Percentiles rank a stretch among this genome's conserved stretches.
phyloP scores from a whole-genome alignment of 106 monocot genomes.

The Dactylorhiza incarnata region DNA sequence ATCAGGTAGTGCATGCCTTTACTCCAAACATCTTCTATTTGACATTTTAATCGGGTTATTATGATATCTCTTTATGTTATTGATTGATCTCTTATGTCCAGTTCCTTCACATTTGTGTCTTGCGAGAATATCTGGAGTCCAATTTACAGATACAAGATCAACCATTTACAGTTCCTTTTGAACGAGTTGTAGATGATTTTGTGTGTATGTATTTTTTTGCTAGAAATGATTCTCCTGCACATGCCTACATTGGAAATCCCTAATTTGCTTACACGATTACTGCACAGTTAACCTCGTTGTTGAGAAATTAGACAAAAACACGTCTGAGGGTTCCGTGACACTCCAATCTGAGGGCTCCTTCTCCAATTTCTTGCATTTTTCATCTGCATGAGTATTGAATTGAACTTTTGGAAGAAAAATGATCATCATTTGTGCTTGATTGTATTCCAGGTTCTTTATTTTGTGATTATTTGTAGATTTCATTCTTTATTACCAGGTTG shows the following conservation, averaged over 20 bases:
- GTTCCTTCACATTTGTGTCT: constrained; percentile 88
- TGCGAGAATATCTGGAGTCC: constrained; percentile 85
- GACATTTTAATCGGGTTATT: not conserved
- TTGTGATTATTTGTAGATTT: too few relatives aligned
- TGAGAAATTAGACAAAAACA: too few relatives aligned
- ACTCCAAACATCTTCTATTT: not conserved
- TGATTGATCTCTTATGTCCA: constrained; percentile 19
- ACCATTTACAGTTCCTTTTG: constrained; percentile 65
- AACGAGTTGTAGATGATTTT: constrained; percentile 88
- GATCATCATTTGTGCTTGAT: too few relatives aligned
- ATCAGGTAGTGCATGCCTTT: constrained; percentile 45
- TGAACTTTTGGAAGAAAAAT: too few relatives aligned
- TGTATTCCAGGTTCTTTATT: too few relatives aligned
- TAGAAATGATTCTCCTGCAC: constrained; percentile 95
- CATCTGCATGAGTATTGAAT: too few relatives aligned
- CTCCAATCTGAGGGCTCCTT: too few relatives aligned
- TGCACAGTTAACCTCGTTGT: not conserved
- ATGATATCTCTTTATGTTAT: not conserved
- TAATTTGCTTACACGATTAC: not conserved
- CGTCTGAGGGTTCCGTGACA: too few relatives aligned
- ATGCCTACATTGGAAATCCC: constrained; percentile 95
- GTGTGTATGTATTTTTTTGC: constrained; percentile 94
- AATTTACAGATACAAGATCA: constrained; percentile 71
- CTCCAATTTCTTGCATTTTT: too few relatives aligned
- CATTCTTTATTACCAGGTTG: too few relatives aligned